Evolutionary conservation across 768 basidiomycete genomes (phyloP).

Genomic region (Mycena latifolia): DNA sequence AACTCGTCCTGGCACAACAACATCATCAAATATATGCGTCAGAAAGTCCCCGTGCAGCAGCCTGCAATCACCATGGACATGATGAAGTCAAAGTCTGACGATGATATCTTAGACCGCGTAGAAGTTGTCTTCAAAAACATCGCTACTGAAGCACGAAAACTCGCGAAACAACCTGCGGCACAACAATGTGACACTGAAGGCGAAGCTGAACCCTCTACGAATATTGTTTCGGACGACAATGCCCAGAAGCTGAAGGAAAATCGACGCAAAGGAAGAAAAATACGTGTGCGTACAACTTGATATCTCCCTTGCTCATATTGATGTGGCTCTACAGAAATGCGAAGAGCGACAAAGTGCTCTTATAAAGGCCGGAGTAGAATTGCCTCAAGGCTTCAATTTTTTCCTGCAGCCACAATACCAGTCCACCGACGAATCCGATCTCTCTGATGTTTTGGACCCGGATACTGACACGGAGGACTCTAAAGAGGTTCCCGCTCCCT

Average conservation of each 20-base stretch:
- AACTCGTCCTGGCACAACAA: background rate
- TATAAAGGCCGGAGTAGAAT: background rate
- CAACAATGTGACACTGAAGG: too few relatives aligned
- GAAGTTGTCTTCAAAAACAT: background rate
- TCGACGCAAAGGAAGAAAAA: background rate
- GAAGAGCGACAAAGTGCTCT: background rate
- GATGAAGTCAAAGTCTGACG: background rate
- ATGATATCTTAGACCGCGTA: background rate
- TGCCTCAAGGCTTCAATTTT: background rate
- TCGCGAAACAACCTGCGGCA: background rate
- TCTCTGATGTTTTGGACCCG: constrained; percentile 6
- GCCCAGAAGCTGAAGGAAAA: too few relatives aligned
- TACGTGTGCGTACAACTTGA: background rate
- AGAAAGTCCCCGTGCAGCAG: background rate
- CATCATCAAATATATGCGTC: background rate
- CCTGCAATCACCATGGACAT: background rate
- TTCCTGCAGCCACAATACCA: background rate
- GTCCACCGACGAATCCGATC: constrained; percentile 11
- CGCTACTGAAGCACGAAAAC: background rate
- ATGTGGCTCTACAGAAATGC: background rate
- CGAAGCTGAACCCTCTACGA: too few relatives aligned
- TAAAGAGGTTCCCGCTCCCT: background rate
- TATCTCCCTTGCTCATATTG: background rate
- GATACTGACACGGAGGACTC: background rate
- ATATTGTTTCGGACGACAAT: too few relatives aligned